These are phyloP conservation scores for Ogataea minuta DNA, from an alignment of 805 yeast species.

Conservation along the genomic window DNA sequence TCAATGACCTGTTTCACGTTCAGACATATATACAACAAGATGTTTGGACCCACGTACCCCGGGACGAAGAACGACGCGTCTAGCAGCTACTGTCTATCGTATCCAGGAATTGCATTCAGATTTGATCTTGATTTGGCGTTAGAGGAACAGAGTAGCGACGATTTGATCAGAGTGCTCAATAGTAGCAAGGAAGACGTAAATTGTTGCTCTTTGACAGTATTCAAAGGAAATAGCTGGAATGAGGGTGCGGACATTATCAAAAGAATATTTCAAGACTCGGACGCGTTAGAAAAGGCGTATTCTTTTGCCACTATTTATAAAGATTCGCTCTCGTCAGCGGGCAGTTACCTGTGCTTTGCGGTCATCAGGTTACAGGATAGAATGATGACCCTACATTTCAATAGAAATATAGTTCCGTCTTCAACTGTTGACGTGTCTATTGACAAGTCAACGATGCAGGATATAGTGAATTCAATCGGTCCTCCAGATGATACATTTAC, in stretches of 20 bases:
- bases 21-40: slow-evolving; percentile 49
- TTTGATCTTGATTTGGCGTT: slow-evolving; percentile 29
- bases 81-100: slow-evolving; percentile 44
- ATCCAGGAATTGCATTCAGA: slow-evolving; percentile 55
- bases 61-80: slow-evolving; percentile 37
- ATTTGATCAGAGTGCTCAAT: slow-evolving; percentile 25
- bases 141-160: slow-evolving; percentile 6
- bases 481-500: slow-evolving; percentile 54
- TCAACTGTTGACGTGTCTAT: slow-evolving; percentile 20
- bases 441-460: slow-evolving; percentile 49
- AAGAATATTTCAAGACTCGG: not conserved
- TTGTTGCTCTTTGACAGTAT: slow-evolving; percentile 41
- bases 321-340: not conserved
- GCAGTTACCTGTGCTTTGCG: not conserved
- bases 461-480: slow-evolving; percentile 45
- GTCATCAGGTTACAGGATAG: not conserved
- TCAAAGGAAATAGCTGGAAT: slow-evolving; percentile 39
- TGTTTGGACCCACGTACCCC: slow-evolving; percentile 63
- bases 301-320: not conserved
- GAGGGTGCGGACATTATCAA: slow-evolving; percentile 15
- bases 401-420: not conserved
- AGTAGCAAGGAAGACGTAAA: slow-evolving; percentile 33
- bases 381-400: not conserved
- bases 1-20: slow-evolving; percentile 29
- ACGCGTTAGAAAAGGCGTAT: not conserved